A percentile compares a stretch with the other conserved stretches of the same genome.
These are phyloP conservation scores for Begonia peltatifolia DNA, from an alignment of 306 rosid species.

Conservation along the genomic window DNA sequence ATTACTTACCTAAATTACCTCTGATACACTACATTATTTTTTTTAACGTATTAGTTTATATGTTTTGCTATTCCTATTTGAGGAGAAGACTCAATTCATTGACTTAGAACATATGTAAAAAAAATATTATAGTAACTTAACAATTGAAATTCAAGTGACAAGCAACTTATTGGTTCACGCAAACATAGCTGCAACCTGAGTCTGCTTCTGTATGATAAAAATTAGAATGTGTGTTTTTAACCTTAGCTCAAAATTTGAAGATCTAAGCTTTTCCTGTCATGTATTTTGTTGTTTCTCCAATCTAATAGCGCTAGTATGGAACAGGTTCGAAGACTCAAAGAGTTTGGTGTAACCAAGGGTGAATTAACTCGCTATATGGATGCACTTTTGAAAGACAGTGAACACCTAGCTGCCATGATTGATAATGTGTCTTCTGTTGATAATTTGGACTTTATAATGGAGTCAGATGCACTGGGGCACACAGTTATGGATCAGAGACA, in stretches of 20 bases:
- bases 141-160: too few species aligned
- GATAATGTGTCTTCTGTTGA: slow-evolving; percentile 98
- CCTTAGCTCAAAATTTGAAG: background rate
- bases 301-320: slow-evolving; percentile 9
- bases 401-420: slow-evolving; percentile 95
- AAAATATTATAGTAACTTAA: too few species aligned
- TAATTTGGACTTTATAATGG: slow-evolving; percentile 98
- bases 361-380: slow-evolving; percentile 95
- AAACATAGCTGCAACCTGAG: too few species aligned
- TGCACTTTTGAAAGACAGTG: slow-evolving; percentile 93
- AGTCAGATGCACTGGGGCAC: slow-evolving; percentile 93
- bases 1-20: too few species aligned
- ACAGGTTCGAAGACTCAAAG: slow-evolving; percentile 94
- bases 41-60: too few species aligned
- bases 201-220: too few species aligned
- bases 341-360: slow-evolving; percentile 94
- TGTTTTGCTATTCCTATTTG: background rate
- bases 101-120: too few species aligned
- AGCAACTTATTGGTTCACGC: too few species aligned
- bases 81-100: background rate
- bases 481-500: slow-evolving; percentile 95
- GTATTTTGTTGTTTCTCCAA: slow-evolving; percentile 8
- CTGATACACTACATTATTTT: too few species aligned
- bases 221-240: too few species aligned
- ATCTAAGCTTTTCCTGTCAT: background rate